Evolutionary conservation across 1,284 basidiomycete species (phyloP), one percentile per base, ranked within the genome.

Genomic region (Apiotrichum siamense): DNA sequence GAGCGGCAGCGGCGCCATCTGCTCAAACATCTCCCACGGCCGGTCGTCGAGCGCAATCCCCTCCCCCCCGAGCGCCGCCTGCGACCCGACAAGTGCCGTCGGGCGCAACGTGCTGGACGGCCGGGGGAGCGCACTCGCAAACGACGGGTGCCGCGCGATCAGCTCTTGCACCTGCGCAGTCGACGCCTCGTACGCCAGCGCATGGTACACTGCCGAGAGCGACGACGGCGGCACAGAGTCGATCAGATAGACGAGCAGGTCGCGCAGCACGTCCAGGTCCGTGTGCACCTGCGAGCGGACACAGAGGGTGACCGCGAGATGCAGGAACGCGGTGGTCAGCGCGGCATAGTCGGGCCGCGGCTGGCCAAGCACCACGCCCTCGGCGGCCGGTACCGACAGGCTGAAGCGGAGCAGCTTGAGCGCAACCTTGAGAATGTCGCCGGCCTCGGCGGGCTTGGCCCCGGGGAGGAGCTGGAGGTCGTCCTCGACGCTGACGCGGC

Each of bases 11-110:
- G 64, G 60, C 11, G 51, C 53, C 53, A 73, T 62, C 17, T 66
- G 57, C 47, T 73, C 69, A 21, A 69, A 63, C 55, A 69, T 54
- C 57, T 73, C 70, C 70, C 70, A 73, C n/a, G 63, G 64, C 11
- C 69, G 56, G 47, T 73, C 70, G 37, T 73, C 70, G 23, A 71
- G 60, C 3, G 60, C 44, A 4, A 67, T 37, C 1, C 49, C 54
- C 23, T 49, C 52, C 26, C 39, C 46, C 12, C 60, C 58, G 21
- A 55, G 47, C 4, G 45, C 41, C 11, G 50, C 38, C 33, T 52
- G 52, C 12, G 57, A 48, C 17, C 51, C 52, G 11, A 49, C 29
- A n/a, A 70, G 52, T 0, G 60, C 59, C 50, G 66, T 64, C 3
- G 63, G 58, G 17, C 67, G 57, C 21, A 54, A 55, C 1, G 53